These are phyloP conservation scores for Croton setiger DNA, from an alignment of 441 rosid genomes.

Conservation along the genomic window DNA sequence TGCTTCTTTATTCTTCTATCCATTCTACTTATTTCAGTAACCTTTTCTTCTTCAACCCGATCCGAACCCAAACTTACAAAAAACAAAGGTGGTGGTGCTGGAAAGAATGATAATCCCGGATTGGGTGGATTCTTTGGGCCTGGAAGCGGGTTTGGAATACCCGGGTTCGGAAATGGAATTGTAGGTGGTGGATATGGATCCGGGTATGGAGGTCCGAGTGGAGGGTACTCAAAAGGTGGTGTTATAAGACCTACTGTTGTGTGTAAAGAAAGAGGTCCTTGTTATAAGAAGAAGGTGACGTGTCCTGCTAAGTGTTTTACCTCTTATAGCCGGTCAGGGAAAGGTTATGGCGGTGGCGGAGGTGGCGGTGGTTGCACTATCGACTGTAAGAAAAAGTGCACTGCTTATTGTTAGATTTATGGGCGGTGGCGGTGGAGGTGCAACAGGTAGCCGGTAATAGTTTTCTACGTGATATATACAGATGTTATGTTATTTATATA, in stretches of 20 bases:
- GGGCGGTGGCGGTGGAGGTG: background rate
- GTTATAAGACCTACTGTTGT: conserved; percentile 54
- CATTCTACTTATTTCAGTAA: conserved; percentile 32
- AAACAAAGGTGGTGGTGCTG: conserved; percentile 23
- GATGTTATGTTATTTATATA: background rate
- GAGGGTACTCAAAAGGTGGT: conserved; percentile 68
- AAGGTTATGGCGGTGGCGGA: conserved; percentile 84
- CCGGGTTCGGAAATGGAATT: conserved; percentile 49
- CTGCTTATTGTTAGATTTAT: conserved; percentile 63
- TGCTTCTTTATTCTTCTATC: conserved; percentile 27
- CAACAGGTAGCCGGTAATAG: conserved; percentile 5
- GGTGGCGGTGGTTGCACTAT: conserved; percentile 94
- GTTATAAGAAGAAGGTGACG: conserved; percentile 72
- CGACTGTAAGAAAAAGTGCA: conserved; percentile 92
- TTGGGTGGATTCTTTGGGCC: conserved; percentile 54
- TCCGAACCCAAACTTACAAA: conserved; percentile 48
- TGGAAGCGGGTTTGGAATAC: conserved; percentile 49
- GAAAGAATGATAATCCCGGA: conserved; percentile 28
- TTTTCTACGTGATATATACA: background rate
- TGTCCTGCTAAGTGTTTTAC: conserved; percentile 94
- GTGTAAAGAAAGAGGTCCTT: conserved; percentile 77
- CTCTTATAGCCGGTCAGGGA: conserved; percentile 76
- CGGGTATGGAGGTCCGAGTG: conserved; percentile 74
- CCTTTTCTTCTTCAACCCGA: conserved; percentile 37
- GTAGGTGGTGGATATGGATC: conserved; percentile 73